A percentile compares a stretch with the other conserved stretches of the same genome.
Conservation (phyloP, 139 green algal species). For the Bryopsis sp. region DNA sequence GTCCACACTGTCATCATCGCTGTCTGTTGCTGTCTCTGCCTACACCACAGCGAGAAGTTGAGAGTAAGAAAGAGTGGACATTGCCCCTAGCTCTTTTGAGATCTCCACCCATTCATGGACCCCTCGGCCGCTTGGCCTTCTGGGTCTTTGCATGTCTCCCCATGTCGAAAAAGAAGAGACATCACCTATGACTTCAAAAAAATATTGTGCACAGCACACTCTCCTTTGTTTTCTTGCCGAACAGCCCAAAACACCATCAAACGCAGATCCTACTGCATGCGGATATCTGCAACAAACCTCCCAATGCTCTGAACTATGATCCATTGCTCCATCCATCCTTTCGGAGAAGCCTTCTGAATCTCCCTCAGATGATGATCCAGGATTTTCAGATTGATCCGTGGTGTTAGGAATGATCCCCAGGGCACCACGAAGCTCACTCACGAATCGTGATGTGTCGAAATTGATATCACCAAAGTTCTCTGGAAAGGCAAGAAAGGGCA, state of each 20-base stretch:
- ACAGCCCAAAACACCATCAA: too few relatives aligned
- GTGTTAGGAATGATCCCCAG: background rate
- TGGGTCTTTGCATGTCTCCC: background rate
- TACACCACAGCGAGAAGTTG: background rate
- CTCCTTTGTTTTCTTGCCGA: too few relatives aligned
- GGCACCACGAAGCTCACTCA: background rate
- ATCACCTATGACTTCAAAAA: too few relatives aligned
- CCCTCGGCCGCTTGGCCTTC: too few relatives aligned
- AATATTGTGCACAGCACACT: too few relatives aligned
- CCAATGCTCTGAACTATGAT: too few relatives aligned
- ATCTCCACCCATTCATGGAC: too few relatives aligned
- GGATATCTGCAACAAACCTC: too few relatives aligned
- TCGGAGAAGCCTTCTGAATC: background rate
- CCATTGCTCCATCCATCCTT: too few relatives aligned
- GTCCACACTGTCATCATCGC: constrained; percentile 8
- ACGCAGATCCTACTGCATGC: too few relatives aligned
- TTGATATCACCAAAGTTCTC: too few relatives aligned
- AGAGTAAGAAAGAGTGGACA: background rate
- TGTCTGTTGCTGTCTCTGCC: background rate
- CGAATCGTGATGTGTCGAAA: background rate
- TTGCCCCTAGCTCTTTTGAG: background rate
- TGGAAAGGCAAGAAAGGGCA: background rate
- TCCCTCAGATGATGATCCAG: background rate
- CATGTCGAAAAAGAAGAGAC: background rate
- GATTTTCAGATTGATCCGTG: background rate